Evolutionary conservation across 192 early-diverging fungal genomes (phyloP).

Genomic region (Backusella sp.): DNA sequence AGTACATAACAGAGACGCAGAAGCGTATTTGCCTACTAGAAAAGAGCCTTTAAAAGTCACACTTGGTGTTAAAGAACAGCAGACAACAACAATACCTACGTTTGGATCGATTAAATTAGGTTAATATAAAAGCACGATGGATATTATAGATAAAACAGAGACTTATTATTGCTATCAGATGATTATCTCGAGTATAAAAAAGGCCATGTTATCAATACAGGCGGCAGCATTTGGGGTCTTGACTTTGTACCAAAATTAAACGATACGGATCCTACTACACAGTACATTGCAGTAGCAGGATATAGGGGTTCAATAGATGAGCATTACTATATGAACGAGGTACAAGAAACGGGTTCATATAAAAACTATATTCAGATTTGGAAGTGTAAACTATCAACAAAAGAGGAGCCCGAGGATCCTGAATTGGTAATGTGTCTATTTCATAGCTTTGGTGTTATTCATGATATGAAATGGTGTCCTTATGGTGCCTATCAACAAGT

Average conservation of each 20-base stretch:
- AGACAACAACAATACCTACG: neutral
- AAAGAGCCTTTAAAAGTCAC: neutral
- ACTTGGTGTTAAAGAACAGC: neutral
- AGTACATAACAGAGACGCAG: slow-evolving; percentile 10
- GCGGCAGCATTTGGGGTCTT: slow-evolving; percentile 38
- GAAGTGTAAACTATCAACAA: slow-evolving; percentile 24
- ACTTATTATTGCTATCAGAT: slow-evolving; percentile 9
- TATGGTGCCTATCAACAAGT: slow-evolving; percentile 42
- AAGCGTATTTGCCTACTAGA: slow-evolving; percentile 6
- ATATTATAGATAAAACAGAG: no score
- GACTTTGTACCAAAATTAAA: slow-evolving; percentile 33
- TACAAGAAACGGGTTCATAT: slow-evolving; percentile 1
- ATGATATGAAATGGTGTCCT: slow-evolving; percentile 43
- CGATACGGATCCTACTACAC: slow-evolving; percentile 17
- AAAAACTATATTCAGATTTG: slow-evolving; percentile 43
- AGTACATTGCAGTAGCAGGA: slow-evolving; percentile 40
- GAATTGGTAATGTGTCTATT: slow-evolving; percentile 41
- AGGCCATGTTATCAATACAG: slow-evolving; percentile 36
- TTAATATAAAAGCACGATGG: neutral
- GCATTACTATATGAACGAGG: slow-evolving; percentile 16
- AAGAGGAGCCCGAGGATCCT: neutral
- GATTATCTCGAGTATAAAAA: slow-evolving; percentile 19
- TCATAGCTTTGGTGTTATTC: slow-evolving; percentile 35
- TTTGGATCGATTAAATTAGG: slow-evolving; percentile 1
- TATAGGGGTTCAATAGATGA: slow-evolving; percentile 30